Evolutionary conservation across 2,329 filamentous ascomycete species (phyloP).

Genomic region (Aureobasidium subglaciale): DNA sequence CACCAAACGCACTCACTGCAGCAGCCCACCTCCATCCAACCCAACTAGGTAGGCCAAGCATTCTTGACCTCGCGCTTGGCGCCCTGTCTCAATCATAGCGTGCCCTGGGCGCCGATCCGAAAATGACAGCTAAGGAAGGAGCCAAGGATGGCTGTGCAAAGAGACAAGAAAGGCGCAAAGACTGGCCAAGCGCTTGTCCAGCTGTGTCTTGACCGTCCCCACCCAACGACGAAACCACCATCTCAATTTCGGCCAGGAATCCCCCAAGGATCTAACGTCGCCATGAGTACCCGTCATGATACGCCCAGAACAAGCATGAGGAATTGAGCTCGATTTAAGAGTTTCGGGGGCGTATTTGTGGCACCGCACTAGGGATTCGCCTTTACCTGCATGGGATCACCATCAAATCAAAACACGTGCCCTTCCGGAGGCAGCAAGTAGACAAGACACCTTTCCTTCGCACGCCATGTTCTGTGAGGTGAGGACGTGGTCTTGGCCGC

Average conservation of each 20-base stretch:
- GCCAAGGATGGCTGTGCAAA: slow-evolving; percentile 12
- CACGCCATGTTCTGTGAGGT: background rate
- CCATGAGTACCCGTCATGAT: slow-evolving; percentile 1
- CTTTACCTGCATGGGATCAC: background rate
- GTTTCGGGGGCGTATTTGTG: slow-evolving; percentile 3
- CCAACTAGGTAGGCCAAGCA: slow-evolving; percentile 5
- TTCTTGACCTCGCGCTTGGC: slow-evolving; percentile 13
- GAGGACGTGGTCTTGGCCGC: background rate
- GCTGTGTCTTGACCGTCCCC: background rate
- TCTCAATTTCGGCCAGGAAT: background rate
- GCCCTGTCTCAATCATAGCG: slow-evolving; percentile 3
- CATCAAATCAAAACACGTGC: background rate
- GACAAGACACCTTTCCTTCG: background rate
- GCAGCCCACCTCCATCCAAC: background rate
- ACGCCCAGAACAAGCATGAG: slow-evolving; percentile 10
- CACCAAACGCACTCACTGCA: background rate
- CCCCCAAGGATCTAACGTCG: background rate
- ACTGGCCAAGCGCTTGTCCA: slow-evolving; percentile 2
- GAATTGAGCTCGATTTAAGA: background rate
- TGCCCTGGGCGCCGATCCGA: background rate
- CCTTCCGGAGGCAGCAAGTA: background rate
- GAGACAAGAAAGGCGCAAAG: background rate
- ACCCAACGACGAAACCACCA: background rate
- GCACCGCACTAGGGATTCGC: slow-evolving; percentile 8
- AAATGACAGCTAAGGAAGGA: background rate